Base-by-base conservation (phyloP, 208 protist species). In the Wallacemonas sp. region DNA sequence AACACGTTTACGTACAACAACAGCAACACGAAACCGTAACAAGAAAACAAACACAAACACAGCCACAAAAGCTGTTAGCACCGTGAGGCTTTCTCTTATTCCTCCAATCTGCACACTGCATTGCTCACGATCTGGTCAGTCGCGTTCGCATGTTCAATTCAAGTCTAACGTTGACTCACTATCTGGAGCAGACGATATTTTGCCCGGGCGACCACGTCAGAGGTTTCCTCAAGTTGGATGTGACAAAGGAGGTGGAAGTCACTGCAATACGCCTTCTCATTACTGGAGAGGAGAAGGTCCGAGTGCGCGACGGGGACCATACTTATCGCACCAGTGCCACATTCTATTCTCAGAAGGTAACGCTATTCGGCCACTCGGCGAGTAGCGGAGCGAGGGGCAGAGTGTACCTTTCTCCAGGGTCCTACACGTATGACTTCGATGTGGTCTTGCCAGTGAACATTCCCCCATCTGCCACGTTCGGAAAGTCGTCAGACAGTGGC, bases 401-500 rank as follows among this genome's bases (percentile, higher is more conserved):
- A 21, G 51, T 22, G 31, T 58, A 27, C 30, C 51, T 58, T 19
- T 34, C 51, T 15, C 28, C 30, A 24, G 51, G 51, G 17, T 15
- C 51, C 30, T 58, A 58, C 28, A 58, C 51, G 51, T 58, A 58
- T 31, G 17, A 58, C 30, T 58, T 58, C 30, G 51, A 58, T 19
- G 51, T 38, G 4, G 19, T n/a, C 24, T 19, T 58, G 28, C 51
- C 51, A 5, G 4, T 38, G 3, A 38, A 34, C 30, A 34, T 58
- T 26, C 51, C 30, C 22, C 51, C 51, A 26, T 58, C 51, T 17
- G 51, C 51, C 2, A 58, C 34, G 24, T 39, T 39, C 6, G 28
- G 41, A 21, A 15, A n/a, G 4, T 24, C 30, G 2, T 24, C 12
- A 5, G 19, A 22, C 8, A 24, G 22, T 19, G 9, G 12, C 14